Conservation (phyloP, 257 asterid genomes). For the Cordia subcordata region DNA sequence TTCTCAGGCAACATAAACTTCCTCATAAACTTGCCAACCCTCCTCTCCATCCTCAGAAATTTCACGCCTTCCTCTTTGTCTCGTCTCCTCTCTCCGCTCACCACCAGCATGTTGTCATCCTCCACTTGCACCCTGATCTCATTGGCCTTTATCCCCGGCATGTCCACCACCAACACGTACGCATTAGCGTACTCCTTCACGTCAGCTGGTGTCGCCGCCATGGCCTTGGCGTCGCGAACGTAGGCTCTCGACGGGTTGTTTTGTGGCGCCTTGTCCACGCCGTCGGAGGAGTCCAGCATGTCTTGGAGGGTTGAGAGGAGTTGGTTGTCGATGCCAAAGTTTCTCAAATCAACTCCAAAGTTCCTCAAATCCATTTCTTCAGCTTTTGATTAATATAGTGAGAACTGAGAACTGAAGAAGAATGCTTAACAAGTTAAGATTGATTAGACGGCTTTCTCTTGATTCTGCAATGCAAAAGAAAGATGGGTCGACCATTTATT, state of each 20-base stretch:
- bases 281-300: too few relatives aligned
- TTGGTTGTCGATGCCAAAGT: too few relatives aligned
- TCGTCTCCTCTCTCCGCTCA: slow-evolving; percentile 39
- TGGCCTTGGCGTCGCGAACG: slow-evolving; percentile 23
- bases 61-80: slow-evolving; percentile 33
- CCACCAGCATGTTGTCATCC: slow-evolving; percentile 29
- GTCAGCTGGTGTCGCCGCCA: slow-evolving; percentile 40
- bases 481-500: too few relatives aligned
- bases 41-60: slow-evolving; percentile 40
- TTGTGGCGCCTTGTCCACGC: too few relatives aligned
- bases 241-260: neutral
- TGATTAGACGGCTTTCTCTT: too few relatives aligned
- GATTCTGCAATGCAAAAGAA: too few relatives aligned
- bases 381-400: too few relatives aligned
- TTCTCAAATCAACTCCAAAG: too few relatives aligned
- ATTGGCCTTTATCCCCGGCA: slow-evolving; percentile 36
- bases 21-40: slow-evolving; percentile 42
- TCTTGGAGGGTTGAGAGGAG: too few relatives aligned
- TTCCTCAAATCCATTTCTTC: too few relatives aligned
- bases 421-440: too few relatives aligned
- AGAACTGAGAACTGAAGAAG: too few relatives aligned
- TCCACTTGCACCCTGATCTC: slow-evolving; percentile 39
- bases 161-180: slow-evolving; percentile 32
- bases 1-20: slow-evolving; percentile 44
- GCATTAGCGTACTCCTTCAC: slow-evolving; percentile 31